A percentile compares a stretch with the other conserved stretches of the same genome.
Evolutionary conservation across 495 filamentous ascomycete genomes (phyloP).

Genomic region (Xylaria curta): DNA sequence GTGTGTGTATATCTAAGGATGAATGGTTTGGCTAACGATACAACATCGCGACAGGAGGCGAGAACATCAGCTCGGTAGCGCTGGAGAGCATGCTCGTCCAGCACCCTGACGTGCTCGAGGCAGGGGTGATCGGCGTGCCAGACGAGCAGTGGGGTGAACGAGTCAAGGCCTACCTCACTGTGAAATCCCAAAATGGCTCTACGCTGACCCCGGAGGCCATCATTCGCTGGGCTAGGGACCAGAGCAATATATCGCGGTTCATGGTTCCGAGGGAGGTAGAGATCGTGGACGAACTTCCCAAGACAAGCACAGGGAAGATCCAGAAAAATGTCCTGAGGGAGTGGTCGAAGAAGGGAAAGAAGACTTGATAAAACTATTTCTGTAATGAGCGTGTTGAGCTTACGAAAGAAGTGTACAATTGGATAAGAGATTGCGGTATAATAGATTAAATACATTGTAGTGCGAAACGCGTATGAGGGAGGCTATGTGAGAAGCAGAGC

Average conservation of each 20-base stretch:
- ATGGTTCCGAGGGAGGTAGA: slow-evolving; percentile 97
- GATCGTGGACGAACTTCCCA: slow-evolving; percentile 84
- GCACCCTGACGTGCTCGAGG: slow-evolving; percentile 89
- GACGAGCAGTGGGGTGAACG: slow-evolving; percentile 95
- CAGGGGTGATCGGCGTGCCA: slow-evolving; percentile 85
- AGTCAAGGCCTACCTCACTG: slow-evolving; percentile 91
- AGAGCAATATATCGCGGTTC: slow-evolving; percentile 83
- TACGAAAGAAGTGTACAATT: background rate
- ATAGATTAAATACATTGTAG: background rate
- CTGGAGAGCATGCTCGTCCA: slow-evolving; percentile 90
- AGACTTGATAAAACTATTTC: background rate
- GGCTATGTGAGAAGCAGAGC: background rate
- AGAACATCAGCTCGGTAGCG: slow-evolving; percentile 95
- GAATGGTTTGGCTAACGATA: background rate
- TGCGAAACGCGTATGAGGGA: background rate
- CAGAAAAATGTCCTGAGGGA: slow-evolving; percentile 92
- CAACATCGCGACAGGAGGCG: slow-evolving; percentile 67
- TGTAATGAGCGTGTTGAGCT: background rate
- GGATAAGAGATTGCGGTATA: background rate
- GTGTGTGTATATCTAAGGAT: background rate
- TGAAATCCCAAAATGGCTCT: slow-evolving; percentile 57
- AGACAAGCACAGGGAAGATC: slow-evolving; percentile 96
- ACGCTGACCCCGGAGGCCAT: slow-evolving; percentile 70
- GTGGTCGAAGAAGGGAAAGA: slow-evolving; percentile 71
- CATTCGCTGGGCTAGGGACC: slow-evolving; percentile 83